A percentile compares a stretch with the other conserved stretches of the same genome.
Evolutionary conservation across 768 basidiomycete genomes (phyloP).

Genomic region (Lyophyllum atratum): DNA sequence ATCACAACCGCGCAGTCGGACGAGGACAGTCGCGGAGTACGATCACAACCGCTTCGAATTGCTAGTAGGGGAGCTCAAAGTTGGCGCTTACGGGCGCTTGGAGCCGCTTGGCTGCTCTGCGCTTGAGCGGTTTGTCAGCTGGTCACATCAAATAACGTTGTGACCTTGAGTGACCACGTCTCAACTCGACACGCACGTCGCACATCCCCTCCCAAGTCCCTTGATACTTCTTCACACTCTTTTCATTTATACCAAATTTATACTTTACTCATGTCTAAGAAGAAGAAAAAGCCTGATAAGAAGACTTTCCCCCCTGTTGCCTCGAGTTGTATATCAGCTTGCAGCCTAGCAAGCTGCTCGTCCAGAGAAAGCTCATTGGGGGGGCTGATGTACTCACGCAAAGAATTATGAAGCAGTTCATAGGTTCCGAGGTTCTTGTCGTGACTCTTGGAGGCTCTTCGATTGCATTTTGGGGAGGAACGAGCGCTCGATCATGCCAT

Average conservation of each 20-base stretch:
- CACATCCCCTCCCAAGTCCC: neutral
- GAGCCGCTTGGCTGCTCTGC: too few relatives aligned
- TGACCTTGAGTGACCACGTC: neutral
- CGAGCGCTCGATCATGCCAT: neutral
- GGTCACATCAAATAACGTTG: neutral
- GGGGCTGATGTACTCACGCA: neutral
- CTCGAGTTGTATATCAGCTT: constrained; percentile 2
- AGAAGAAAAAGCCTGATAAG: neutral
- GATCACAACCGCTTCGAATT: too few relatives aligned
- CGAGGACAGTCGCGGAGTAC: too few relatives aligned
- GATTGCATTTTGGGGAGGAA: neutral
- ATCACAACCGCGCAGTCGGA: too few relatives aligned
- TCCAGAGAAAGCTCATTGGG: constrained; percentile 2
- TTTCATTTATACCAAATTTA: too few relatives aligned
- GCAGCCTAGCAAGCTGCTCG: neutral
- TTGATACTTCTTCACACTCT: neutral
- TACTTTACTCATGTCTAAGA: neutral
- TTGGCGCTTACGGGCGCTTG: neutral
- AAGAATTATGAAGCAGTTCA: neutral
- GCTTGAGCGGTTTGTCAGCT: neutral
- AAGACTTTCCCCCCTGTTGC: neutral
- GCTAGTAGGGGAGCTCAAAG: neutral
- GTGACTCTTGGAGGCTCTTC: constrained; percentile 2
- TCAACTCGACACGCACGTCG: neutral
- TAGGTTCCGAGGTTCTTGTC: constrained; percentile 1